Evolutionary conservation across 345 rosid genomes (phyloP), one percentile per base, ranked within the genome.

Genomic region (Turnera subulata): DNA sequence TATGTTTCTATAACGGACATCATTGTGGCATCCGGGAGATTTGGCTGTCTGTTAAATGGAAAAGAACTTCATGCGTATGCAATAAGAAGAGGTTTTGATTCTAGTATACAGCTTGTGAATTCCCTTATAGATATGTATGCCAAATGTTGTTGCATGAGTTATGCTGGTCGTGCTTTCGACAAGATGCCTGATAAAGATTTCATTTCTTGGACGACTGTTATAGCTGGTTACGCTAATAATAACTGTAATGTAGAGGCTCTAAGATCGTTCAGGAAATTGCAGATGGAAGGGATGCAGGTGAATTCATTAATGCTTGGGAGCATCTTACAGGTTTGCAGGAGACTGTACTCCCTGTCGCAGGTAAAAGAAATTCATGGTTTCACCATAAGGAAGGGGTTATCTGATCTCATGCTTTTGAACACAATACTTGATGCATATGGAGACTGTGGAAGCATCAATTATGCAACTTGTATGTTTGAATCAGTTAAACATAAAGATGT

Each of bases 241-340:
- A 62, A 54, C 57, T 73, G 65, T 49, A 70, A 79, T 63, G 20
- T 20, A 20, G 73, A 73, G 50, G 89, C 89, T 56, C 58, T 81
- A 46, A 67, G 69, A 58, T 61, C 76, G 68, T 76, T 82, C 59
- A 69, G 81, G 65, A 61, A 78, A 74, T 78, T 64, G 59, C 81
- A 78, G 62, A 38, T 57, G 63, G 54, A 65, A 58, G 74, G 74
- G 53, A 55, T 81, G 61, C 53, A 60, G 24, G 80, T 70, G 33
- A 86, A 92, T 80, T 68, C 73, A 49, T 65, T 83, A 83, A 83
- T 92, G 82, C 76, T 92, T 53, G 91, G 96, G 45, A 89, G 98
- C 68, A 16, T 79, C 59, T 80, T 92, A 62, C 62, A 73, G 64
- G 66, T 84, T 57, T 89, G 89, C 69, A 72, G 75, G 48, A 78